Percentiles rank a stretch among this genome's conserved stretches.
phyloP scores from a whole-genome alignment of 805 yeast genomes.

The Millerago galiae region DNA sequence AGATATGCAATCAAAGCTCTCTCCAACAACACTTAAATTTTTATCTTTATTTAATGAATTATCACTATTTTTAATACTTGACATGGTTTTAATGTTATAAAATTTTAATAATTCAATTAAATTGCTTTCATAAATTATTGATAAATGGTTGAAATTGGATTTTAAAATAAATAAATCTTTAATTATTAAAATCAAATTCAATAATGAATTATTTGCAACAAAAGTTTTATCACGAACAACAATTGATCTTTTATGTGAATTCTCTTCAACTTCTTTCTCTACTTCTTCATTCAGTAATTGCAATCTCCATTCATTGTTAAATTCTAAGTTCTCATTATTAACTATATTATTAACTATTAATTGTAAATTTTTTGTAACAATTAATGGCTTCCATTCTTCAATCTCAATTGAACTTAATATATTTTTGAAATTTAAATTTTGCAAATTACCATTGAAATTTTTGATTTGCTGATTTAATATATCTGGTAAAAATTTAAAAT shows the following conservation, averaged over 20 bases:
- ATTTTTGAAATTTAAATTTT: conserved; percentile 40
- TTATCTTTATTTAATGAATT: conserved; percentile 20
- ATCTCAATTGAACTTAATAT: conserved; percentile 47
- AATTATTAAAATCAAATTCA: conserved; percentile 33
- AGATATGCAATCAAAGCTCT: conserved; percentile 34
- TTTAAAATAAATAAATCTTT: conserved; percentile 52
- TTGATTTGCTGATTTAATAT: conserved; percentile 61
- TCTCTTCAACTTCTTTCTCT: conserved; percentile 7
- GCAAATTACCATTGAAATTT: conserved; percentile 50
- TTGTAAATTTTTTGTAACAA: conserved; percentile 45
- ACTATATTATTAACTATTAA: conserved; percentile 42
- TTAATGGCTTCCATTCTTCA: conserved; percentile 77
- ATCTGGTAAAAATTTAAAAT: conserved; percentile 53
- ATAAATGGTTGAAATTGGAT: conserved; percentile 44
- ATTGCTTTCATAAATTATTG: conserved; percentile 35
- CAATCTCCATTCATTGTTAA: conserved; percentile 40
- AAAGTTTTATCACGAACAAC: conserved; percentile 50
- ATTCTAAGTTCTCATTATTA: conserved; percentile 40
- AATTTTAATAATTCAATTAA: conserved; percentile 40
- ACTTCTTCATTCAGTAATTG: conserved; percentile 21
- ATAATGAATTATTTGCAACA: conserved; percentile 49
- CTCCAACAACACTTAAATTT: conserved; percentile 36
- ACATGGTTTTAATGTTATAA: conserved; percentile 40
- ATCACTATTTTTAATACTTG: conserved; percentile 19
- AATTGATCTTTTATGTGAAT: conserved; percentile 32